Base-by-base conservation (phyloP, 1,284 basidiomycete species). In the Heterobasidion irregulare region DNA sequence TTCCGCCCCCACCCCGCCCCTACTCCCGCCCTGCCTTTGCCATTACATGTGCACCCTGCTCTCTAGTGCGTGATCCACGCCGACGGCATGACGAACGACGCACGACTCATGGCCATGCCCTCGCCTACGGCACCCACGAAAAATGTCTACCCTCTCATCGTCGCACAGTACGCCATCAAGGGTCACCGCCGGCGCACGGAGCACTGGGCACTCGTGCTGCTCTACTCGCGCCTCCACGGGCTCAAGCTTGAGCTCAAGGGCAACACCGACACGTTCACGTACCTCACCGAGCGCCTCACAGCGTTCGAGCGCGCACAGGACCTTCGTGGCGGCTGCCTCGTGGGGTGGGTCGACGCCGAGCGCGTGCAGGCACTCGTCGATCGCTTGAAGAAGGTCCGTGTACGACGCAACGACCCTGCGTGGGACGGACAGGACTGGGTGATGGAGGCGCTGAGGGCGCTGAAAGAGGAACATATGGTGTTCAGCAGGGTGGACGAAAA, bases 111-210 rank as follows among this genome's bases (percentile, higher is more conserved):
- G 38, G 8, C 26, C 26, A 26, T 41, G 38, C 38, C 38, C 38
- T 41, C 38, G 38, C n/a, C 38, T 8, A n/a, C 38, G 38, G n/a
- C 38, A n/a, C 38, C 38, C 12, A 7, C 38, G n/a, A 10, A n/a
- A 41, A n/a, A 41, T 5, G 38, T 26, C 15, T 36, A 43, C 34
- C 60, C 70, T 32, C 58, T 70, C 52, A 58, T 69, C 57, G 61
- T 72, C 55, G 62, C 66, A 19, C 65, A 71, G 55, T 61, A 67
- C 56, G 62, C 62, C 44, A 54, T 70, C 49, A 35, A 56, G 43
- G 59, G 60, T 7, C 68, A 69, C 55, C 61, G 61, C 13, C 59
- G 59, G 16, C 66, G 67, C 35, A 66, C 62, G 32, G 67, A 69
- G 55, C 68, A 65, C 52, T 70, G 68, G 68, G 58, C 50, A 6